Evolutionary conservation across 116 monocot species (phyloP), one percentile per base, ranked within the genome.

Genomic region (Posidonia oceanica): DNA sequence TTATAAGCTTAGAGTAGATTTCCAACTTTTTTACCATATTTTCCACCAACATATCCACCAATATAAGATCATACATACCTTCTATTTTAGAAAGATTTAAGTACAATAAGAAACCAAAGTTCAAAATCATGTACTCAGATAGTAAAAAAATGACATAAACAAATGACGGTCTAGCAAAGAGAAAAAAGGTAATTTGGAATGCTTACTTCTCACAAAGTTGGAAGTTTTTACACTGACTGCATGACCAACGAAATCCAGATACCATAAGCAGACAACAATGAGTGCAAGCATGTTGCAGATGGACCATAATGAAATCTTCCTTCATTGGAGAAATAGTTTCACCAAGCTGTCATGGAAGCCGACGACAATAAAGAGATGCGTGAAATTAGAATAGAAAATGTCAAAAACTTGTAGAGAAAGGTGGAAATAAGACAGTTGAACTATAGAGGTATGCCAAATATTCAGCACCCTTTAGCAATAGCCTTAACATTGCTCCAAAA

Each of bases 281-380:
- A 67, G 75, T 80, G 79, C 95, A 95, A 36, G 86, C 69, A 77
- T 91, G 83, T 72, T 95, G 95, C 75, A 95, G 73, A 77, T 95
- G 91, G 22, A 95, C 95, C 91, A 95, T 91, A 41, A 95, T 95
- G 77, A 95, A 91, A 71, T 91, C 91, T 80, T 95, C 91, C 75
- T 88, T 95, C 86, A 91, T 95, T 0, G 88, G 88, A 61, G 40
- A 81, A 41, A 95, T 95, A 15, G 86, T 91, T 76, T 91, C 88
- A 23, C 95, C 95, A 77, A 95, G 91, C 95, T 95, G 83, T 63
- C 21, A 20, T n/a, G 15, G 53, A 36, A 36, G 22, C 22, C 14
- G 51, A 52, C 13, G 21, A 58, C 21, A 21, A 18, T 20, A 58
- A 58, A 18, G 21, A 58, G 16, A 58, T 60, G 18, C 5, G 22